phyloP scores from a whole-genome alignment of 768 basidiomycete species.

The Cyclocybe aegerita region DNA sequence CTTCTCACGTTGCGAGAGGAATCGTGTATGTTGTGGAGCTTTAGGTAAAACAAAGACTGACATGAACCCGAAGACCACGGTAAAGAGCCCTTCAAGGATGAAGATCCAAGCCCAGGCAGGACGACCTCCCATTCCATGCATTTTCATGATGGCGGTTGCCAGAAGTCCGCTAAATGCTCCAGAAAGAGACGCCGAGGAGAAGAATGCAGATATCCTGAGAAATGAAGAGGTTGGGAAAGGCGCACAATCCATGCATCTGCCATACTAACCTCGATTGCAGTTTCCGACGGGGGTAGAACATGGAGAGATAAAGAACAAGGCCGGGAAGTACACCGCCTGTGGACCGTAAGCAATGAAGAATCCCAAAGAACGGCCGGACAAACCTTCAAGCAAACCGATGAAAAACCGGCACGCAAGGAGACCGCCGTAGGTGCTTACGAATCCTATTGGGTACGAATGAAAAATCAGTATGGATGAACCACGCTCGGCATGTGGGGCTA shows the following conservation, averaged over 20 bases:
- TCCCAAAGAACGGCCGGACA: background rate
- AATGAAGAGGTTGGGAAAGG: background rate
- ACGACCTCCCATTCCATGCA: conserved; percentile 49
- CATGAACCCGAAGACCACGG: background rate
- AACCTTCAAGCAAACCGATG: conserved; percentile 53
- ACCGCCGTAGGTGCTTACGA: conserved; percentile 42
- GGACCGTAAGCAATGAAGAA: too few species aligned
- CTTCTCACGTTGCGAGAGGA: conserved; percentile 9
- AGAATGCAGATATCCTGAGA: conserved; percentile 37
- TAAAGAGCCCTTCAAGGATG: conserved; percentile 27
- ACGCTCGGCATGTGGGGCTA: too few species aligned
- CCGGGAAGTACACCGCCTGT: conserved; percentile 25
- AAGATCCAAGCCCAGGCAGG: conserved; percentile 68
- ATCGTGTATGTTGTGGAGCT: conserved; percentile 2
- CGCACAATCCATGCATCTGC: background rate
- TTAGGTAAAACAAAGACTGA: background rate
- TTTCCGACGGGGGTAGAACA: conserved; percentile 29
- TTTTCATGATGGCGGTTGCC: conserved; percentile 56
- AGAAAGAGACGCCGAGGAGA: conserved; percentile 41
- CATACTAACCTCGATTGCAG: conserved; percentile 7
- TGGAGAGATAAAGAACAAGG: conserved; percentile 37
- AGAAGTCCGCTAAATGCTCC: conserved; percentile 67
- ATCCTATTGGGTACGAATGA: conserved; percentile 23
- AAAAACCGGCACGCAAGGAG: conserved; percentile 50
- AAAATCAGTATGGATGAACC: too few species aligned